phyloP scores from a whole-genome alignment of 2,329 filamentous ascomycete species.

The Verticillium longisporum region DNA sequence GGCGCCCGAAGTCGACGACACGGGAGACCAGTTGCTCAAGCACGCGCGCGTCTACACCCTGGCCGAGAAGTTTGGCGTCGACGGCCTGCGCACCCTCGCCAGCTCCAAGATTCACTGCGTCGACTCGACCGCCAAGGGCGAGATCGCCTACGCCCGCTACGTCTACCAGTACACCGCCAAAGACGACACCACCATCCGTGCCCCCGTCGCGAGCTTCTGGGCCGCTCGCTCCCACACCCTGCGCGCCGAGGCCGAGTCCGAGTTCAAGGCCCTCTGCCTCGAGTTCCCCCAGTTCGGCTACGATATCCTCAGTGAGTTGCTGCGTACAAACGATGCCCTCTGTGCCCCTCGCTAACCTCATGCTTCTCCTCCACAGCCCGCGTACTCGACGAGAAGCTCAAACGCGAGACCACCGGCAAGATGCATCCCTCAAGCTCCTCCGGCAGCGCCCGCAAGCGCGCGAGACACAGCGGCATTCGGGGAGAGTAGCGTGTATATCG shows the following conservation, averaged over 20 bases:
- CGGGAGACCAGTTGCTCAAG: conserved; percentile 76
- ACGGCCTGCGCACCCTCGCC: conserved; percentile 65
- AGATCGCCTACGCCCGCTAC: conserved; percentile 87
- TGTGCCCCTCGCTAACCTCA: neutral
- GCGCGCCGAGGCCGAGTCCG: conserved; percentile 76
- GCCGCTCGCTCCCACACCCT: conserved; percentile 73
- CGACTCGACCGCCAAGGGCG: conserved; percentile 78
- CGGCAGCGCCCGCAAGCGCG: conserved; percentile 48
- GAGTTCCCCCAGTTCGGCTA: conserved; percentile 90
- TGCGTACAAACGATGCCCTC: neutral
- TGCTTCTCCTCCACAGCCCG: conserved; percentile 34
- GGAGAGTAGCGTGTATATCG: neutral
- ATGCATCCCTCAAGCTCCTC: conserved; percentile 38
- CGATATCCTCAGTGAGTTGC: conserved; percentile 70
- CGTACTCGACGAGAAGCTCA: conserved; percentile 60
- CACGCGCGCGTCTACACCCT: conserved; percentile 88
- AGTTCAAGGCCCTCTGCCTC: conserved; percentile 79
- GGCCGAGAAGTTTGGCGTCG: conserved; percentile 68
- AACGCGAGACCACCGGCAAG: conserved; percentile 55
- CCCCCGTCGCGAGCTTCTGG: conserved; percentile 87
- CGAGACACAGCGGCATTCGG: conserved; percentile 40
- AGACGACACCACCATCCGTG: conserved; percentile 68
- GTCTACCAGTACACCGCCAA: conserved; percentile 71
- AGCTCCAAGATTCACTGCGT: conserved; percentile 90
- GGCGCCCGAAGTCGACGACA: conserved; percentile 62